A percentile compares a stretch with the other conserved stretches of the same genome.
Conservation (phyloP, 805 yeast species). For the Komagataella pastoris region DNA sequence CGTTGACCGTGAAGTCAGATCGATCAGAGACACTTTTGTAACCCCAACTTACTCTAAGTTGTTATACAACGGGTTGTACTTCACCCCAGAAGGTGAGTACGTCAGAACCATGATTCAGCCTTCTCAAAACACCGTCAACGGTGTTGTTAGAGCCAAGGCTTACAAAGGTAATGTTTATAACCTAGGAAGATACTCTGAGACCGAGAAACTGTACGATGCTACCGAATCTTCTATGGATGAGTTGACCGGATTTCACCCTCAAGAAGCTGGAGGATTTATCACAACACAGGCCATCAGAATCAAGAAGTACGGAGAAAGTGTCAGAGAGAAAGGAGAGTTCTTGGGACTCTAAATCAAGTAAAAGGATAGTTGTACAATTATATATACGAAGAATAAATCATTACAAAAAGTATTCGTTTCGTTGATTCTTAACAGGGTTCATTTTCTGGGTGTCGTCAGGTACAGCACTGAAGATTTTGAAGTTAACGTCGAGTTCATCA, state of each 20-base stretch:
- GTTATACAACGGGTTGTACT: slow-evolving; percentile 94
- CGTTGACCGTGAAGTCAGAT: slow-evolving; percentile 94
- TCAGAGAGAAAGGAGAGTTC: slow-evolving; percentile 60
- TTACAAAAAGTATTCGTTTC: slow-evolving; percentile 22
- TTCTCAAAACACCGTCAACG: slow-evolving; percentile 91
- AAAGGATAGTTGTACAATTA: not conserved
- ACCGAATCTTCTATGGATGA: slow-evolving; percentile 99
- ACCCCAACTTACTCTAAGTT: slow-evolving; percentile 83
- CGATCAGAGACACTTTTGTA: slow-evolving; percentile 91
- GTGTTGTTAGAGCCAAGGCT: slow-evolving; percentile 85
- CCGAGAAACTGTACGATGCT: slow-evolving; percentile 95
- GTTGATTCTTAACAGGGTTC: slow-evolving; percentile 20
- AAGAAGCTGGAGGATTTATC: slow-evolving; percentile 94
- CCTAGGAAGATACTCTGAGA: slow-evolving; percentile 88
- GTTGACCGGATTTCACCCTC: slow-evolving; percentile 94
- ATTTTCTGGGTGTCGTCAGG: slow-evolving; percentile 54
- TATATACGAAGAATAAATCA: not conserved
- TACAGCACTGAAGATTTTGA: slow-evolving; percentile 90
- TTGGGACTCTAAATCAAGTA: slow-evolving; percentile 25
- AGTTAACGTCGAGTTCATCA: slow-evolving; percentile 75
- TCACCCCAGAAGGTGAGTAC: slow-evolving; percentile 96
- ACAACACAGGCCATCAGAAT: slow-evolving; percentile 97
- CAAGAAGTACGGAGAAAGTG: slow-evolving; percentile 95
- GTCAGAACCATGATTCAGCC: slow-evolving; percentile 89
- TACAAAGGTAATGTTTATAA: slow-evolving; percentile 83